phyloP scores from a whole-genome alignment of 1,284 basidiomycete species.

The Mycosarcoma maydis region DNA sequence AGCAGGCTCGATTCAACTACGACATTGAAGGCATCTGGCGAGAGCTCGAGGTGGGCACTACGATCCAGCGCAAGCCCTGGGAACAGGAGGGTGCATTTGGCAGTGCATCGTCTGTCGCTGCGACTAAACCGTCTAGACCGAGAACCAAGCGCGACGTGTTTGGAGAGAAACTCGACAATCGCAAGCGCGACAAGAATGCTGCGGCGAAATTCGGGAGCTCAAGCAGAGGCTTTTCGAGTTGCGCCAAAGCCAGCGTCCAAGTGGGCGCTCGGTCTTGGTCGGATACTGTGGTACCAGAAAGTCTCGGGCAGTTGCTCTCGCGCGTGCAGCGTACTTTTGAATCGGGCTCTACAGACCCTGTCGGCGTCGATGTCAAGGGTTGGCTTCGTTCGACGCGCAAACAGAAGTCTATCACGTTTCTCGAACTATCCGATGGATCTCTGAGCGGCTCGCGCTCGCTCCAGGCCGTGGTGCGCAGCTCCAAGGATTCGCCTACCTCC shows the following conservation, averaged over 20 bases:
- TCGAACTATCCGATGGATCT: slow-evolving; percentile 60
- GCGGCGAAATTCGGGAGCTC: slow-evolving; percentile 19
- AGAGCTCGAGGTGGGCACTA: slow-evolving; percentile 31
- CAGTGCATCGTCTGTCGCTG: not conserved
- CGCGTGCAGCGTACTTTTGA: slow-evolving; percentile 8
- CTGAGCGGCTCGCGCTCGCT: slow-evolving; percentile 47
- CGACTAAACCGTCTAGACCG: not conserved
- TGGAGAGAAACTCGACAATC: slow-evolving; percentile 19
- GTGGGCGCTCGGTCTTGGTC: no score
- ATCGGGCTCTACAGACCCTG: not conserved
- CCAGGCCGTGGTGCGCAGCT: slow-evolving; percentile 52
- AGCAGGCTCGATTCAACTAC: slow-evolving; percentile 55
- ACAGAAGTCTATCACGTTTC: slow-evolving; percentile 59
- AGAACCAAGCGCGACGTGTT: slow-evolving; percentile 27
- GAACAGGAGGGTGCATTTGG: slow-evolving; percentile 9
- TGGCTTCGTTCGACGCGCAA: slow-evolving; percentile 55
- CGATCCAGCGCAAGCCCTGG: slow-evolving; percentile 26
- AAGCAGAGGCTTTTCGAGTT: slow-evolving; percentile 17
- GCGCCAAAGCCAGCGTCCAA: no score
- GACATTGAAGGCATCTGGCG: slow-evolving; percentile 62
- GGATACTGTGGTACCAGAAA: slow-evolving; percentile 17
- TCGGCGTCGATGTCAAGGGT: slow-evolving; percentile 28
- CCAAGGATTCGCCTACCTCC: slow-evolving; percentile 4
- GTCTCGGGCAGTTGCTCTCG: slow-evolving; percentile 14
- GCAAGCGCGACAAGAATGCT: slow-evolving; percentile 11